These are phyloP conservation scores for Aureobasidium pullulans DNA, from an alignment of 2,329 filamentous ascomycete genomes.

Conservation along the genomic window DNA sequence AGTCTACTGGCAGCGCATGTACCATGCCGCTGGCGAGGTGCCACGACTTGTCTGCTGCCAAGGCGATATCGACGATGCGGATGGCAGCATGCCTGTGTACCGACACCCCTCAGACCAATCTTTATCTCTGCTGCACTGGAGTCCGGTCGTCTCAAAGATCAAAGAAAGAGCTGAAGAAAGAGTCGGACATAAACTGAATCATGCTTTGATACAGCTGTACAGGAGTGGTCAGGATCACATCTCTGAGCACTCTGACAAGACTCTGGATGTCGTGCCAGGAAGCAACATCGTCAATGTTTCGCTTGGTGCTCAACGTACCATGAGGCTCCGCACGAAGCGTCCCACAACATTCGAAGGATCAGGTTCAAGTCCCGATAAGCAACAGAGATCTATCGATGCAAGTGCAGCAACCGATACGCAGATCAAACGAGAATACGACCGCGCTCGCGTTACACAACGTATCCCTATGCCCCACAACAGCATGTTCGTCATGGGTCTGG, in stretches of 20 bases:
- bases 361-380: background rate
- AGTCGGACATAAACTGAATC: conserved; percentile 77
- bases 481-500: conserved; percentile 71
- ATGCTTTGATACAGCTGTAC: conserved; percentile 88
- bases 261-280: conserved; percentile 73
- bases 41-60: conserved; percentile 88
- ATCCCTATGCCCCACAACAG: conserved; percentile 80
- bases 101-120: conserved; percentile 88
- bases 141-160: conserved; percentile 62
- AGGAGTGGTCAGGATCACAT: conserved; percentile 86
- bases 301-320: conserved; percentile 82
- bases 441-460: conserved; percentile 52
- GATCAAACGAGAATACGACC: conserved; percentile 23
- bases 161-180: conserved; percentile 60
- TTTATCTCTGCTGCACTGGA: conserved; percentile 68
- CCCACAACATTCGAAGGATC: background rate
- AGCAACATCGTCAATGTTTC: conserved; percentile 90
- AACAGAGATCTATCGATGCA: background rate
- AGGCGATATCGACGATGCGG: conserved; percentile 60
- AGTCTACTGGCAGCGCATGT: conserved; percentile 85
- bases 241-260: conserved; percentile 95
- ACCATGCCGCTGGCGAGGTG: conserved; percentile 83
- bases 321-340: conserved; percentile 82
- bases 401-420: background rate
- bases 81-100: conserved; percentile 82